These are phyloP conservation scores for Linum tenue DNA, from an alignment of 345 rosid species.

Conservation along the genomic window DNA sequence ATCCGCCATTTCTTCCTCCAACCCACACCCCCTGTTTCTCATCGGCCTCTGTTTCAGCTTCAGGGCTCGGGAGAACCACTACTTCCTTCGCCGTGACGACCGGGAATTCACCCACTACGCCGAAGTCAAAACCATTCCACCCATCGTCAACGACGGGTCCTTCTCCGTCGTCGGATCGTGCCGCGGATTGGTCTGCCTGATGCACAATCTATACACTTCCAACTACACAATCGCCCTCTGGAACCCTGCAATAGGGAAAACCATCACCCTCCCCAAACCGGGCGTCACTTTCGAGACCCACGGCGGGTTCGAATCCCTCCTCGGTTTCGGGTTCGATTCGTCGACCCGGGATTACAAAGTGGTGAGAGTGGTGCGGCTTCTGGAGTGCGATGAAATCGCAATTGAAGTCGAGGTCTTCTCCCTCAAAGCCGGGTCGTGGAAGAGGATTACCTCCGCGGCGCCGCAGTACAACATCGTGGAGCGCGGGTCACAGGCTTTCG, in stretches of 20 bases:
- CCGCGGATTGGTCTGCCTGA: conserved; percentile 4
- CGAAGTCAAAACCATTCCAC: not conserved
- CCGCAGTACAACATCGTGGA: not conserved
- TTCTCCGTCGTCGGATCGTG: conserved; percentile 5
- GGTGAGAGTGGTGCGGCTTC: conserved; percentile 4
- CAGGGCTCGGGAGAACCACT: not conserved
- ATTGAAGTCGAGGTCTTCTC: conserved; percentile 7
- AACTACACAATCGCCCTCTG: conserved; percentile 1
- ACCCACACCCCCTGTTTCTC: not conserved
- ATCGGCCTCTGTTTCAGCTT: not conserved
- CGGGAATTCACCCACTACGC: not conserved
- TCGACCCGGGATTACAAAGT: conserved; percentile 5
- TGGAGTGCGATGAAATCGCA: not conserved
- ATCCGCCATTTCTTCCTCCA: not conserved
- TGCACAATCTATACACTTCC: not conserved
- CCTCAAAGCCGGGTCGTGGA: not conserved
- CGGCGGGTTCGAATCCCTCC: not conserved
- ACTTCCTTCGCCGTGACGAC: conserved; percentile 1
- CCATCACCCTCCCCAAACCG: not conserved
- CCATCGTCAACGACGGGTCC: not conserved
- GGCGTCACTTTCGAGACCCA: not conserved
- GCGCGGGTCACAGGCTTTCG: conserved; percentile 5
- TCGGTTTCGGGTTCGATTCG: conserved; percentile 5
- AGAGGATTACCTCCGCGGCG: not conserved
- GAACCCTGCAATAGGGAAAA: conserved; percentile 1